Conservation (phyloP, 306 rosid genomes). For the Quillaja saponaria region DNA sequence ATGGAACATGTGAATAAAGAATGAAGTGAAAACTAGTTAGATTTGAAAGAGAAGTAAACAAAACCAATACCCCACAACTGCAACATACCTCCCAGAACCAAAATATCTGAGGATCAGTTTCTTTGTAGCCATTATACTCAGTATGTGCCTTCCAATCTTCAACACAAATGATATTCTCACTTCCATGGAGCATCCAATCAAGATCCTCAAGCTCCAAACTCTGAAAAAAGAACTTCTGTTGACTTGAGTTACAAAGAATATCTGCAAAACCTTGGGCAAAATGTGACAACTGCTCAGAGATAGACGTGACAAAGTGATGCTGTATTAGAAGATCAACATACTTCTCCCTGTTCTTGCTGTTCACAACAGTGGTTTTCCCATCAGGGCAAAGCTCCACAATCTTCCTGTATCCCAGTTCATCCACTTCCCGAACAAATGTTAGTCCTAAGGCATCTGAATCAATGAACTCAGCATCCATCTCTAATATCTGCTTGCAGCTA, state of each 20-base stretch:
- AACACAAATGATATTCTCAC: slow-evolving; percentile 63
- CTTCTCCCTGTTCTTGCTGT: slow-evolving; percentile 66
- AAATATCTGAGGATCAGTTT: slow-evolving; percentile 75
- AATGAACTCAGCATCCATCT: slow-evolving; percentile 75
- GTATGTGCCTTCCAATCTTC: slow-evolving; percentile 95
- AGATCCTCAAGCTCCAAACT: slow-evolving; percentile 84
- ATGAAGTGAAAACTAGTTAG: background rate
- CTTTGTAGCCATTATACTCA: slow-evolving; percentile 78
- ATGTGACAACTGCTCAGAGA: slow-evolving; percentile 71
- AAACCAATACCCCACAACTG: slow-evolving; percentile 18
- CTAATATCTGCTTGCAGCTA: slow-evolving; percentile 81
- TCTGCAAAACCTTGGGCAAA: slow-evolving; percentile 79
- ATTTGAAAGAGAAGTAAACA: slow-evolving; percentile 4
- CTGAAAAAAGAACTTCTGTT: slow-evolving; percentile 53
- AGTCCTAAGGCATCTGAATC: slow-evolving; percentile 89
- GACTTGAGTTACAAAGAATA: slow-evolving; percentile 56
- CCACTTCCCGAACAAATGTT: slow-evolving; percentile 87
- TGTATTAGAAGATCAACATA: slow-evolving; percentile 73
- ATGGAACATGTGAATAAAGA: background rate
- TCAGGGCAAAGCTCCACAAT: slow-evolving; percentile 70
- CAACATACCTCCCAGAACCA: slow-evolving; percentile 97
- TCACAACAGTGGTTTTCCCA: slow-evolving; percentile 64
- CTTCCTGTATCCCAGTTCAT: slow-evolving; percentile 73
- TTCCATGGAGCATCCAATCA: slow-evolving; percentile 89
- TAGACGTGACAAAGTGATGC: slow-evolving; percentile 72